These are phyloP conservation scores for Hypoxylon trugodes DNA, from an alignment of 495 filamentous ascomycete genomes.

Conservation along the genomic window DNA sequence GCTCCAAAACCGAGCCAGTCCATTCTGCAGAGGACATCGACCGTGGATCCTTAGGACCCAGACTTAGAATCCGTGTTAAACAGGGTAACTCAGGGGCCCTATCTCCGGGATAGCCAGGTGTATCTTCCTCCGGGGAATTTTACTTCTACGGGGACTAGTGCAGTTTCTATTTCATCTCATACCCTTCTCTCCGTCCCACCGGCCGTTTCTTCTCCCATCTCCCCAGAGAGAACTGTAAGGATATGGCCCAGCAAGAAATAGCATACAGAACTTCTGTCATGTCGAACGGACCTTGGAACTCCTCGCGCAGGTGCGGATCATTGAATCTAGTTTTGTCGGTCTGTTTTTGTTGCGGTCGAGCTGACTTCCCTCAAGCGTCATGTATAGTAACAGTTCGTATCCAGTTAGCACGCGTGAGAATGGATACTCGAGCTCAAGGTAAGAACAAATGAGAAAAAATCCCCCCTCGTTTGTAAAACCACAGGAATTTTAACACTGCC, in stretches of 20 bases:
- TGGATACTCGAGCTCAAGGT: slow-evolving; percentile 57
- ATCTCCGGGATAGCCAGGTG: slow-evolving; percentile 25
- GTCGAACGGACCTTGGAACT: slow-evolving; percentile 55
- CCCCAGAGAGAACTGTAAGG: slow-evolving; percentile 27
- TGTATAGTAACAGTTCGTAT: slow-evolving; percentile 49
- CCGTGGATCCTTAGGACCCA: slow-evolving; percentile 36
- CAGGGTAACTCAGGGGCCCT: slow-evolving; percentile 22
- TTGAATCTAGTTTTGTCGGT: slow-evolving; percentile 39
- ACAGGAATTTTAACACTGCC: slow-evolving; percentile 54
- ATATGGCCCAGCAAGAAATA: slow-evolving; percentile 56
- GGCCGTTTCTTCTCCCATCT: slow-evolving; percentile 31
- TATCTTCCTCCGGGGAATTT: slow-evolving; percentile 26
- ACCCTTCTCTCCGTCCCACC: slow-evolving; percentile 26
- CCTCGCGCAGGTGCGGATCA: slow-evolving; percentile 59
- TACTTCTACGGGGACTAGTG: slow-evolving; percentile 30
- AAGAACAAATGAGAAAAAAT: slow-evolving; percentile 48
- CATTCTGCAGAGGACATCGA: slow-evolving; percentile 32
- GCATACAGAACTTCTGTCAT: slow-evolving; percentile 50
- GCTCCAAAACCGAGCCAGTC: slow-evolving; percentile 35
- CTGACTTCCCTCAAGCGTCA: slow-evolving; percentile 51
- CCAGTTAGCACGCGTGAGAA: slow-evolving; percentile 40
- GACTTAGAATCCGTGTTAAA: slow-evolving; percentile 36
- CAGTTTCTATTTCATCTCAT: slow-evolving; percentile 34
- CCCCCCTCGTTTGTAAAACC: slow-evolving; percentile 40
- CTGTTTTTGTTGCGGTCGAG: slow-evolving; percentile 40